A percentile compares a stretch with the other conserved stretches of the same genome.
phyloP scores from a whole-genome alignment of 2,329 filamentous ascomycete genomes.

The Kalaharituber pfeilii region DNA sequence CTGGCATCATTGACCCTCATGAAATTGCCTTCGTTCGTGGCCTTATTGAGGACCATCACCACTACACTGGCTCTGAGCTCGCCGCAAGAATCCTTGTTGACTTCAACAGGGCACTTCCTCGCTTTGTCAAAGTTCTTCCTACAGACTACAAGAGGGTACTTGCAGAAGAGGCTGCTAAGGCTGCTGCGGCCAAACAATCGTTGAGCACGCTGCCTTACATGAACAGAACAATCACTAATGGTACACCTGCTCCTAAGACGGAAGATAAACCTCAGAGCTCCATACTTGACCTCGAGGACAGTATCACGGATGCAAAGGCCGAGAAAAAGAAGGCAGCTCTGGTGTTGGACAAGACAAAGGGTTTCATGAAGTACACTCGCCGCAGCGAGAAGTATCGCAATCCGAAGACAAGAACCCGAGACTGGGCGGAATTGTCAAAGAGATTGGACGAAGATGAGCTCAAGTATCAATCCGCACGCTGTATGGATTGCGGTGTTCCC shows the following conservation, averaged over 20 bases:
- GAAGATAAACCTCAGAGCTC: conserved; percentile 38
- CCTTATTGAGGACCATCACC: conserved; percentile 89
- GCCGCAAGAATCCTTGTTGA: conserved; percentile 87
- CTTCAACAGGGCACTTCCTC: conserved; percentile 76
- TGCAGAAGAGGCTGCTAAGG: conserved; percentile 68
- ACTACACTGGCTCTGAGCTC: conserved; percentile 91
- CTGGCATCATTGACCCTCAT: conserved; percentile 60
- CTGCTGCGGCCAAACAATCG: conserved; percentile 62
- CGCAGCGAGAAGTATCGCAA: conserved; percentile 85
- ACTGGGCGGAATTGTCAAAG: conserved; percentile 81
- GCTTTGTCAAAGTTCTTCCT: conserved; percentile 84
- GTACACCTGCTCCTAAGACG: conserved; percentile 31
- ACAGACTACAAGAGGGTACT: conserved; percentile 93
- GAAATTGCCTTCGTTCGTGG: conserved; percentile 84
- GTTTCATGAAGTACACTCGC: conserved; percentile 94
- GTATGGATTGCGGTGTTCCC: conserved; percentile 97
- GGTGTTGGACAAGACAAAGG: conserved; percentile 90
- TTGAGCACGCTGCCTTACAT: conserved; percentile 13
- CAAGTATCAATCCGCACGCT: conserved; percentile 89
- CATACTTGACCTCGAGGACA: conserved; percentile 66
- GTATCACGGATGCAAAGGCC: conserved; percentile 60
- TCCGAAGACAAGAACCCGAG: conserved; percentile 65
- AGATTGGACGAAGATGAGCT: conserved; percentile 85
- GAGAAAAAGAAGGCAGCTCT: conserved; percentile 83
- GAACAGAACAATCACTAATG: conserved; percentile 44